Conservation (phyloP, 352 stramenopile species). For the Thalassiosira delicatula region DNA sequence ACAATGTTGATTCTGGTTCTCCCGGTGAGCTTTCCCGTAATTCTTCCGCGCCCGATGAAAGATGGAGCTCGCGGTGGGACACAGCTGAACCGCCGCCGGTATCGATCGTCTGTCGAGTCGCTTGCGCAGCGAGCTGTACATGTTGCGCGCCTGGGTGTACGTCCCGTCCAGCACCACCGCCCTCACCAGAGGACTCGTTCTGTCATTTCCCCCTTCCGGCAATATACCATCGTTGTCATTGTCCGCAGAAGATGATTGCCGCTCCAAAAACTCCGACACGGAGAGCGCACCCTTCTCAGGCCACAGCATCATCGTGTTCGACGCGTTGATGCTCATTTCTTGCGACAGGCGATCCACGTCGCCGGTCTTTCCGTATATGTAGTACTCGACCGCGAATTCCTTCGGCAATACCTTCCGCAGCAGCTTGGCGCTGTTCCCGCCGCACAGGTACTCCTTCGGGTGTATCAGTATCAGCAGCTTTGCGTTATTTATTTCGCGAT, state of each 20-base stretch:
- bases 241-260: constrained; percentile 11
- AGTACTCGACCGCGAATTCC: constrained; percentile 17
- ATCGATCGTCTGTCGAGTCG: constrained; percentile 6
- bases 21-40: constrained; percentile 41
- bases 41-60: constrained; percentile 58
- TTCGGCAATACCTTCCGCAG: constrained; percentile 26
- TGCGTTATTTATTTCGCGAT: too few species aligned
- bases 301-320: constrained; percentile 44
- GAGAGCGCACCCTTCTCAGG: constrained; percentile 33
- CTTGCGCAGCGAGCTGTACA: constrained; percentile 49
- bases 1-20: constrained; percentile 9
- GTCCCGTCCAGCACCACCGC: constrained; percentile 46
- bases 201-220: too few species aligned
- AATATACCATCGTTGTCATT: too few species aligned
- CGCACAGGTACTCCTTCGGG: constrained; percentile 50
- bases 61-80: constrained; percentile 21
- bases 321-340: constrained; percentile 24
- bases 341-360: constrained; percentile 36
- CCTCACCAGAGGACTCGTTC: not conserved
- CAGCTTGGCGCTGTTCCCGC: constrained; percentile 48
- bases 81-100: constrained; percentile 19
- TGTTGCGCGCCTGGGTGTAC: constrained; percentile 49
- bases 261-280: constrained; percentile 22
- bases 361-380: constrained; percentile 42
- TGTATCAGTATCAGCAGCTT: constrained; percentile 53